These are phyloP conservation scores for Neofusicoccum sp. DNA, from an alignment of 2,329 filamentous ascomycete genomes.

Conservation along the genomic window DNA sequence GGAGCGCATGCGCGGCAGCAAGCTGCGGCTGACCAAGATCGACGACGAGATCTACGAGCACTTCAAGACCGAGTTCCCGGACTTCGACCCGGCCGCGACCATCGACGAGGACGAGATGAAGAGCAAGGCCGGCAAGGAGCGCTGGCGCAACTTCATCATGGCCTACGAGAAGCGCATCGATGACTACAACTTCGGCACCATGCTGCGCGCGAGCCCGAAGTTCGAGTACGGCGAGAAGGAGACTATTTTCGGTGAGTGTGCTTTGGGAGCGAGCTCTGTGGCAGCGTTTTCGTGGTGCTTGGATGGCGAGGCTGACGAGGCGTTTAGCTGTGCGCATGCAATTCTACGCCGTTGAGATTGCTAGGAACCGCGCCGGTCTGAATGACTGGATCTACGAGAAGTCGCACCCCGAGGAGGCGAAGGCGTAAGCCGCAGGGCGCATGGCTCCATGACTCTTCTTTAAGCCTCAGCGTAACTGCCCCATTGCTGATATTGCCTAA, in stretches of 20 bases:
- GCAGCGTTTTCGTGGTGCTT: background rate
- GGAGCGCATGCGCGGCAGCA: slow-evolving; percentile 84
- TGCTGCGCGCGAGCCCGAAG: slow-evolving; percentile 75
- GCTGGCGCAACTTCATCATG: slow-evolving; percentile 93
- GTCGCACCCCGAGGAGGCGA: slow-evolving; percentile 60
- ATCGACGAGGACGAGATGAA: slow-evolving; percentile 96
- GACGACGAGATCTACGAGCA: slow-evolving; percentile 94
- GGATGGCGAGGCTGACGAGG: background rate
- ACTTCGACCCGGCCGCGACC: slow-evolving; percentile 78
- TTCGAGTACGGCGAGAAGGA: slow-evolving; percentile 83
- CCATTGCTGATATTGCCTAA: too few relatives aligned
- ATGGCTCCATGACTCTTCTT: background rate
- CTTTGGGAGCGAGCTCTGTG: background rate
- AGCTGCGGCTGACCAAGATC: slow-evolving; percentile 84
- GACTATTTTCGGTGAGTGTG: slow-evolving; percentile 78
- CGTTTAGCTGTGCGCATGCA: slow-evolving; percentile 67
- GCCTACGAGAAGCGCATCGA: slow-evolving; percentile 91
- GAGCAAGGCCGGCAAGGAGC: slow-evolving; percentile 91
- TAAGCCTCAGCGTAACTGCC: background rate
- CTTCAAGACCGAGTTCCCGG: slow-evolving; percentile 83
- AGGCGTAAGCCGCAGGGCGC: slow-evolving; percentile 14
- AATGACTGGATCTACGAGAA: slow-evolving; percentile 98
- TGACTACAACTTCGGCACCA: slow-evolving; percentile 97
- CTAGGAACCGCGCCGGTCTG: slow-evolving; percentile 77
- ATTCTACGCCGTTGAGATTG: slow-evolving; percentile 77